A percentile compares a stretch with the other conserved stretches of the same genome.
These are phyloP conservation scores for Sporisorium scitamineum DNA, from an alignment of 1,284 basidiomycete genomes.

Conservation along the genomic window DNA sequence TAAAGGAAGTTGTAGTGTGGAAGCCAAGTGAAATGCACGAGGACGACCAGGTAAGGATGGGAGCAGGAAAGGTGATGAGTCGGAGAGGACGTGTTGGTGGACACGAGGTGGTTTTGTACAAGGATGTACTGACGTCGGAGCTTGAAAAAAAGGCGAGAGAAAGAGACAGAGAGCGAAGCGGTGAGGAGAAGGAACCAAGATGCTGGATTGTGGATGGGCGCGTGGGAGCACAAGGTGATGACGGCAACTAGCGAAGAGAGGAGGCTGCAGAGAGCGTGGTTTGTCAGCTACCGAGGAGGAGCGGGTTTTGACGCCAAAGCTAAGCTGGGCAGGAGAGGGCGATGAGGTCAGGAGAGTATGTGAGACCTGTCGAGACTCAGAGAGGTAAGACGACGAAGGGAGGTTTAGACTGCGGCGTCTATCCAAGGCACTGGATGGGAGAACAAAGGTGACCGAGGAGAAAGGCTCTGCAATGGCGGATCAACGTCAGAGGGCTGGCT, in stretches of 20 bases:
- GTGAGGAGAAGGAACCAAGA: background rate
- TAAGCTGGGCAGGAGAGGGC: background rate
- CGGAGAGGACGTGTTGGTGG: background rate
- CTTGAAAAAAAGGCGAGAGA: background rate
- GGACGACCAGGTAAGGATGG: constrained; percentile 8
- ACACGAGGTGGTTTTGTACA: constrained; percentile 38
- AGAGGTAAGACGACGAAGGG: background rate
- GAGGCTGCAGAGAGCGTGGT: too few relatives aligned
- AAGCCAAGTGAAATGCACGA: constrained; percentile 1
- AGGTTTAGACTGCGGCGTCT: background rate
- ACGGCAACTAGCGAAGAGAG: constrained; percentile 1
- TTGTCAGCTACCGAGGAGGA: too few relatives aligned
- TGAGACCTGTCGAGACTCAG: background rate
- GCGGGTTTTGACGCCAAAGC: too few relatives aligned
- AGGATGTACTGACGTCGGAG: constrained; percentile 11
- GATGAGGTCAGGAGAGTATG: constrained; percentile 27
- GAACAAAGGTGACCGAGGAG: background rate
- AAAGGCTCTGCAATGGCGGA: constrained; percentile 8
- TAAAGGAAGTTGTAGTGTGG: constrained; percentile 17
- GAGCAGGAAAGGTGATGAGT: background rate
- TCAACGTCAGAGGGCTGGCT: constrained; percentile 20
- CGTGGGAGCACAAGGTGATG: background rate
- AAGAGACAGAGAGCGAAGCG: too few relatives aligned
- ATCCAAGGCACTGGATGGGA: background rate
- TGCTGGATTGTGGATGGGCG: background rate